phyloP scores from a whole-genome alignment of 148 eudicot genomes.

The Camellia granthamiana region DNA sequence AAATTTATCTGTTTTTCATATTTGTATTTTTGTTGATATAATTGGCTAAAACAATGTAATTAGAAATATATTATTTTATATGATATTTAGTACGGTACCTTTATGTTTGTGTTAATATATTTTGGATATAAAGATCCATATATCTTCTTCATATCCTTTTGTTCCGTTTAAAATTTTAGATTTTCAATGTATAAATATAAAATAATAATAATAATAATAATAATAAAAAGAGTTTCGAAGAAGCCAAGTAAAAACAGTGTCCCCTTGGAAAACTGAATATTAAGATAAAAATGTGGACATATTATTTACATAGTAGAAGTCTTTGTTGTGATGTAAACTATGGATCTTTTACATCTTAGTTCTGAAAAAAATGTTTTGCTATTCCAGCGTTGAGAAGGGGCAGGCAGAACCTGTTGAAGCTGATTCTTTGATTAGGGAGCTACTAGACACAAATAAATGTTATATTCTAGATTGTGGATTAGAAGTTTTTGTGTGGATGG shows the following conservation, averaged over 20 bases:
- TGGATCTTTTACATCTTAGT: slow-evolving; percentile 3
- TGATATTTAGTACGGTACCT: background rate
- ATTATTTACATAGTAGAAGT: background rate
- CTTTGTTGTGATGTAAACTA: background rate
- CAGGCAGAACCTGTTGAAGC: slow-evolving; percentile 55
- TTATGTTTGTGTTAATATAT: background rate
- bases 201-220: too few relatives aligned
- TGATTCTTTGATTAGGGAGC: slow-evolving; percentile 61
- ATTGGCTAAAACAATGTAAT: background rate
- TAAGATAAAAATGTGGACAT: background rate
- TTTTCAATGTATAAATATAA: background rate
- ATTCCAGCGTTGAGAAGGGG: slow-evolving; percentile 66
- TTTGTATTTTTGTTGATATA: background rate
- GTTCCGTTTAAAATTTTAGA: background rate
- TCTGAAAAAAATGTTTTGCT: slow-evolving; percentile 25
- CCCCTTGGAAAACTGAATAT: background rate
- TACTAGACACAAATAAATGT: slow-evolving; percentile 69
- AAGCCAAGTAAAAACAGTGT: background rate
- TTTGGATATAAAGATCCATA: background rate
- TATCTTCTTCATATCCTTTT: background rate
- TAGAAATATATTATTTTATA: background rate
- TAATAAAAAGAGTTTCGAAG: background rate
- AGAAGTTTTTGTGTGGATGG: slow-evolving; percentile 88
- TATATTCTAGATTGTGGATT: slow-evolving; percentile 78
- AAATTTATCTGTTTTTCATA: background rate